Evolutionary conservation across 1,284 basidiomycete genomes (phyloP), one percentile per base, ranked within the genome.

Genomic region (Cystobasidium pallidum): DNA sequence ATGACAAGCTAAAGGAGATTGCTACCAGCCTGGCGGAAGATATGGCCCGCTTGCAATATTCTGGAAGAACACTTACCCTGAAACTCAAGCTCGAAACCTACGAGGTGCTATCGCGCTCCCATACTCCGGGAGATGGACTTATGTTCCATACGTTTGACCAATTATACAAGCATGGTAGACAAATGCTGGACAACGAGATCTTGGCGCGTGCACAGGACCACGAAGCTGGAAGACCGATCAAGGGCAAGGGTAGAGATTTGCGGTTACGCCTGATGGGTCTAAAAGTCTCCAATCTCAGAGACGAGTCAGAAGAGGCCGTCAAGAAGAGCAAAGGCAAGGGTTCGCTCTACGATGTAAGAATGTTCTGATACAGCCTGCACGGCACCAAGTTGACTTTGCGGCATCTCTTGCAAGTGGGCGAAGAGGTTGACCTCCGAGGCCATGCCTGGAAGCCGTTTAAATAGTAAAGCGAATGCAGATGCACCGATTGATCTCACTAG

Each of bases 91-190:
- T 91, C 30, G 87, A 91, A 77, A 91, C 87, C 0, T 92, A 87
- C 79, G 86, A 91, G 84, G 89, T 89, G 2, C 91, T 90, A 77
- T 91, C 91, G 0, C 86, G 92, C 30, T 89, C 92, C 1, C 89
- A 88, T 78, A 91, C 91, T 0, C 85, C 89, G 65, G 84, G 87
- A 76, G 86, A 86, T 64, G 67, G 58, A 59, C 66, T 75, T 24
- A 19, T 74, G 61, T 52, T 73, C 74, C 54, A 45, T 51, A 67
- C 59, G 62, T 76, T 62, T 75, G 74, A 58, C 30, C 70, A 57
- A 24, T 39, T 68, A 30, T 59, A 64, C 45, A 78, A 91, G 87
- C 88, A 88, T 61, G 92, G 91, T 1, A 88, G 89, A 76, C 90
- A 92, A 66, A 84, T 95, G n/a, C 82, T 96, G 15, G 83, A 88